Evolutionary conservation across 768 basidiomycete species (phyloP).

Genomic region (Hysterangium stoloniferum): DNA sequence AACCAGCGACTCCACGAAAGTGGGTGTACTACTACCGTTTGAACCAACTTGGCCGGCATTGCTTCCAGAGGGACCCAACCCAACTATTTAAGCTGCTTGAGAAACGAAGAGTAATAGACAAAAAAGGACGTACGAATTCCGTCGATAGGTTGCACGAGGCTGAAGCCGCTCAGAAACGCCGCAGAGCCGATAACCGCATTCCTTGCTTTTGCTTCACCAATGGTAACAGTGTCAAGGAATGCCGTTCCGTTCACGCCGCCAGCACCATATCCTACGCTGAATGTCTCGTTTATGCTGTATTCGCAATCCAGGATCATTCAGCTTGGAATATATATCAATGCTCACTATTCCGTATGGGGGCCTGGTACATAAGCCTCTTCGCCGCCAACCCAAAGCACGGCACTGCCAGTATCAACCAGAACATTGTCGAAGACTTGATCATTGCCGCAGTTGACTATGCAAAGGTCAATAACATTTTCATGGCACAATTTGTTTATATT

Average conservation of each 20-base stretch:
- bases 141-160: constrained; percentile 7
- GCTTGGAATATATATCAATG: neutral
- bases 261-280: constrained; percentile 6
- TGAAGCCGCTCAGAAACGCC: neutral
- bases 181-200: constrained; percentile 1
- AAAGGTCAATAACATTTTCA: neutral
- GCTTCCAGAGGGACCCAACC: constrained; percentile 6
- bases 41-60: constrained; percentile 3
- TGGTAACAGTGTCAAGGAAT: constrained; percentile 5
- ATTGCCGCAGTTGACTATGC: constrained; percentile 5
- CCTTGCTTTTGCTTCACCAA: constrained; percentile 1
- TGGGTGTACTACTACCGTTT: constrained; percentile 2
- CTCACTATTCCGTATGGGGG: neutral
- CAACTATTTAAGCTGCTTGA: neutral
- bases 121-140: constrained; percentile 6
- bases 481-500: neutral
- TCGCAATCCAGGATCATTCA: neutral
- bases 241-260: constrained; percentile 4
- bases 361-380: constrained; percentile 4
- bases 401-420: constrained; percentile 9
- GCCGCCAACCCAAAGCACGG: constrained; percentile 8
- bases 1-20: constrained; percentile 6
- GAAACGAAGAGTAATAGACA: no score
- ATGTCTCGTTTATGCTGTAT: constrained; percentile 1
- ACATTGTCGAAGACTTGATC: constrained; percentile 6